Evolutionary conservation across 2,329 filamentous ascomycete species (phyloP).

Genomic region (Trichoderma breve): DNA sequence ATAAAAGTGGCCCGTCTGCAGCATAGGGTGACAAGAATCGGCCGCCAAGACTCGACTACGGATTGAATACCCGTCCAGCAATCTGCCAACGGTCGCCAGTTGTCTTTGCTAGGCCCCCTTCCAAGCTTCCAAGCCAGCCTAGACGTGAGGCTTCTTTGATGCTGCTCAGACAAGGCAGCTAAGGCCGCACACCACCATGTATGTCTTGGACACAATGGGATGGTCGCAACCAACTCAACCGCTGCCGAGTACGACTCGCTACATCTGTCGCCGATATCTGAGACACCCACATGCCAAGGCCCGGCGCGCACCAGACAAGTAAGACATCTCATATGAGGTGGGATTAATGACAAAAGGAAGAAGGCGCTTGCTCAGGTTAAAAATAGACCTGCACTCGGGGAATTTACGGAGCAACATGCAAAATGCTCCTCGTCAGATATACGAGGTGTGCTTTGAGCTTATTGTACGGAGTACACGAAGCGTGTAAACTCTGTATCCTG

Average conservation of each 20-base stretch:
- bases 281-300: background rate
- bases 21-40: conserved; percentile 4
- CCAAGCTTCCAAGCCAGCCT: background rate
- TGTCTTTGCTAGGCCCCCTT: background rate
- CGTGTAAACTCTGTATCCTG: background rate
- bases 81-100: background rate
- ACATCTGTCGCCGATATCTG: background rate
- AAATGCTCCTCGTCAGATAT: background rate
- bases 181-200: background rate
- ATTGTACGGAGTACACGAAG: background rate
- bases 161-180: background rate
- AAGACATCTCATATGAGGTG: background rate
- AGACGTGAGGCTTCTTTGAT: background rate
- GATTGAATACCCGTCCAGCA: background rate
- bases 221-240: background rate
- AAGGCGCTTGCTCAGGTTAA: background rate
- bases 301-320: background rate
- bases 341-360: background rate
- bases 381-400: background rate
- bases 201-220: background rate
- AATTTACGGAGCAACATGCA: background rate
- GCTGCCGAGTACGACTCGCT: background rate
- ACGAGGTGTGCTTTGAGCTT: background rate
- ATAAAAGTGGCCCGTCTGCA: conserved; percentile 13
- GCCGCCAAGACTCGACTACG: background rate